A percentile compares a stretch with the other conserved stretches of the same genome.
These are phyloP conservation scores for Vanilla planifolia DNA, from an alignment of 106 monocot genomes.

Conservation along the genomic window DNA sequence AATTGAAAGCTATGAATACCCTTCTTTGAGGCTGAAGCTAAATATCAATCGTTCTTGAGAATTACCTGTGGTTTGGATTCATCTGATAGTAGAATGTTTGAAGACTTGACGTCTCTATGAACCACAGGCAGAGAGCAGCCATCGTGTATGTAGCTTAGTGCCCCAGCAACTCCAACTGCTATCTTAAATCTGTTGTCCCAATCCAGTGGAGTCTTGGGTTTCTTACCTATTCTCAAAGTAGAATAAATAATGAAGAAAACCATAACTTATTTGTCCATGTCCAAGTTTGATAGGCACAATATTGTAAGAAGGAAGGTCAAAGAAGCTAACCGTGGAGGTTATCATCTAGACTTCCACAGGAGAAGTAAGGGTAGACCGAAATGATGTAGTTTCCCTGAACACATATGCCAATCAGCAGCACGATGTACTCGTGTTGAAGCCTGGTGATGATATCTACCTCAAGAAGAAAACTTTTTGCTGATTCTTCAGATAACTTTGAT, in stretches of 20 bases:
- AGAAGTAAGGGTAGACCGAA: slow-evolving; percentile 61
- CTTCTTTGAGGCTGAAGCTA: too few relatives aligned
- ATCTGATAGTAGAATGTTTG: slow-evolving; percentile 79
- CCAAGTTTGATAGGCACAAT: neutral
- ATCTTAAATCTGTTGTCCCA: slow-evolving; percentile 76
- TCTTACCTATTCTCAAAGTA: slow-evolving; percentile 33
- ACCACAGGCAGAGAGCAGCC: slow-evolving; percentile 40
- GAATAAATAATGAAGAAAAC: neutral
- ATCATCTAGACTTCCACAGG: slow-evolving; percentile 78
- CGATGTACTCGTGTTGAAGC: slow-evolving; percentile 49
- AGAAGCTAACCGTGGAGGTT: slow-evolving; percentile 57
- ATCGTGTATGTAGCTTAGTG: slow-evolving; percentile 56
- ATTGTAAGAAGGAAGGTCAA: neutral
- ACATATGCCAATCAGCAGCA: slow-evolving; percentile 62
- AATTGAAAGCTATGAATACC: too few relatives aligned
- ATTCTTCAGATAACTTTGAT: slow-evolving; percentile 42
- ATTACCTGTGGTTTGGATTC: slow-evolving; percentile 65
- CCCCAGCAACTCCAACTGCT: slow-evolving; percentile 68
- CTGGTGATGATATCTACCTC: slow-evolving; percentile 76
- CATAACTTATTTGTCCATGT: neutral
- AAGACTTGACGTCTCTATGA: slow-evolving; percentile 94
- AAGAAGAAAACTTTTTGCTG: slow-evolving; percentile 45
- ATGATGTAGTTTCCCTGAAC: slow-evolving; percentile 45
- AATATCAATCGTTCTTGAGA: neutral
- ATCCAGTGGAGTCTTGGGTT: slow-evolving; percentile 25